Evolutionary conservation across 1,284 basidiomycete genomes (phyloP), one percentile per base, ranked within the genome.

Genomic region (Amylostereum areolatum): DNA sequence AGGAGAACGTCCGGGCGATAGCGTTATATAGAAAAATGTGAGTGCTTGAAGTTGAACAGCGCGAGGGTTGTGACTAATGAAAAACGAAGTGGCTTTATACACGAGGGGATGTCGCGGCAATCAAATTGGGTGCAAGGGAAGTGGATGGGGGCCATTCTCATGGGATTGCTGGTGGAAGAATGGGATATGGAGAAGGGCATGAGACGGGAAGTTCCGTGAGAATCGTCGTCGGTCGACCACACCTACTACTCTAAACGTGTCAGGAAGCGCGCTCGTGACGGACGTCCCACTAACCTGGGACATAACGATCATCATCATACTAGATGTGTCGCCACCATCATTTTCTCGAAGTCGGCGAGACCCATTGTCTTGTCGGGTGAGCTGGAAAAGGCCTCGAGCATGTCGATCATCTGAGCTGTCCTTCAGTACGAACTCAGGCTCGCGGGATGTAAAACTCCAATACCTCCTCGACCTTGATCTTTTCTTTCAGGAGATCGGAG

Each of bases 361-460:
- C 64, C 67, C 69, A 90, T 74, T 1, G 83, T 77, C 59, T 80
- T 81, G 62, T 88, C 85, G 0, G 75, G 66, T 0, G 78, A 74
- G 1, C 75, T 78, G 1, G 88, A 87, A 61, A 88, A 90, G 45
- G 73, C 72, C 29, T 78, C 73, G 1, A 90, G 68, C 86, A 90
- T 89, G 52, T 88, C 85, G 3, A 83, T 56, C 56, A 85, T 81
- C 87, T 90, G 54, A 7, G 6, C 37, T 41, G 31, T 12, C 9
- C 9, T 34, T 33, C n/a, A 48, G 29, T 12, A 24, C 45, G 29
- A 46, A 33, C 36, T 51, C 36, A 46, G 37, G 25, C 46, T 35
- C 5, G 3, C 12, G 45, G 36, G 18, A 46, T 32, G 30, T 49
- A 48, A 36, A 31, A 40, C 34, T 27, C 9, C 25, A 62, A 45